Percentiles rank a stretch among this genome's conserved stretches.
Conservation (phyloP, 2,329 filamentous ascomycete genomes). For the Fusarium sp. region DNA sequence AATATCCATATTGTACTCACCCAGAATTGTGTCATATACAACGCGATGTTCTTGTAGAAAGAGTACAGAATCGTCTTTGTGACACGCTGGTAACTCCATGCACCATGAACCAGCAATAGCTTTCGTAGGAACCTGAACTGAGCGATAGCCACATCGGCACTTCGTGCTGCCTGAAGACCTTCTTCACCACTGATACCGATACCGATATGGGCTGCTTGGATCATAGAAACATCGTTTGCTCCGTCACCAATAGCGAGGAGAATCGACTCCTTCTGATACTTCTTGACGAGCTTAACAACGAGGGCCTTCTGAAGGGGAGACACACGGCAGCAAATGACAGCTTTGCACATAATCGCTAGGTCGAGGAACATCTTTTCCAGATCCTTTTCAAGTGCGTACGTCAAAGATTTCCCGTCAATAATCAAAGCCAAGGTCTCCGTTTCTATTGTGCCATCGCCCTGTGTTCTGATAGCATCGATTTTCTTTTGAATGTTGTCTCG, state of each 20-base stretch:
- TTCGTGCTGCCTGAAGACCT: slow-evolving; percentile 94
- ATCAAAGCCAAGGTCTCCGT: slow-evolving; percentile 89
- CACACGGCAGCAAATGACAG: slow-evolving; percentile 98
- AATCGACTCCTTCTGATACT: slow-evolving; percentile 87
- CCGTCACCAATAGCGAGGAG: slow-evolving; percentile 96
- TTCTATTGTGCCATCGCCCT: slow-evolving; percentile 80
- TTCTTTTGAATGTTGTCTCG: slow-evolving; percentile 94
- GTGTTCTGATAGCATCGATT: slow-evolving; percentile 86
- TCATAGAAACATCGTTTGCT: slow-evolving; percentile 99
- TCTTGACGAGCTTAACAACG: slow-evolving; percentile 98
- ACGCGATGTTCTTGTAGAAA: slow-evolving; percentile 98
- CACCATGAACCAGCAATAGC: slow-evolving; percentile 91
- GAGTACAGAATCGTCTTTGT: slow-evolving; percentile 98
- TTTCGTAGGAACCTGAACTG: slow-evolving; percentile 97
- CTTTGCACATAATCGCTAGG: slow-evolving; percentile 94
- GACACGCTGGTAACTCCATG: slow-evolving; percentile 97
- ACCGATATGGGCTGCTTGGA: slow-evolving; percentile 97
- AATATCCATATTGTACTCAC: slow-evolving; percentile 62
- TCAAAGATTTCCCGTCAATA: slow-evolving; percentile 96
- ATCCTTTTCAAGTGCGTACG: slow-evolving; percentile 91
- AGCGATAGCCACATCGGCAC: slow-evolving; percentile 93
- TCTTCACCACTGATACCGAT: slow-evolving; percentile 97
- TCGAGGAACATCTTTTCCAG: slow-evolving; percentile 94
- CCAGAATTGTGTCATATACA: slow-evolving; percentile 99
- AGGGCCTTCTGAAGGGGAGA: slow-evolving; percentile 97